Percentiles rank a stretch among this genome's conserved stretches.
Conservation (phyloP, 768 basidiomycete genomes). For the Asterophora parasitica region DNA sequence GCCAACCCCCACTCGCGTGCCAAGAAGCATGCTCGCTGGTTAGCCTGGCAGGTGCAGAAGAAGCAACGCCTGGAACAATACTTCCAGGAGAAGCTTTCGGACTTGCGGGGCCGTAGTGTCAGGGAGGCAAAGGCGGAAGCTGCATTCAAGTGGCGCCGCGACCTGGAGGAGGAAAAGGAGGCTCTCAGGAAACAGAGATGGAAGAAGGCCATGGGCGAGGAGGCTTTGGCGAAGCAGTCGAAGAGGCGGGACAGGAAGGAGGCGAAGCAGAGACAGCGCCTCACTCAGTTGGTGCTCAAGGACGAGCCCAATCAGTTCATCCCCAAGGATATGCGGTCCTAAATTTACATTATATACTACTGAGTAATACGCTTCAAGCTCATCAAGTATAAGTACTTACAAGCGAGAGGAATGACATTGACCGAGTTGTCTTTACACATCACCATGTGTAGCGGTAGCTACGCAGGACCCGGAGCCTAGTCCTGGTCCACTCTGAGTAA, state of each 20-base stretch:
- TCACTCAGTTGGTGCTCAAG: conserved; percentile 48
- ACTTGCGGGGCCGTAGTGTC: conserved; percentile 55
- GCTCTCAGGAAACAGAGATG: conserved; percentile 58
- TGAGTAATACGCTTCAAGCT: no score
- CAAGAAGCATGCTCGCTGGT: conserved; percentile 77
- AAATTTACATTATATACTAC: conserved; percentile 1
- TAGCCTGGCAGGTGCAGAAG: conserved; percentile 45
- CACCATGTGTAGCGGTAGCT: no score
- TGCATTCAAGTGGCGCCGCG: conserved; percentile 65
- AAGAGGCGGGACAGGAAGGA: conserved; percentile 51
- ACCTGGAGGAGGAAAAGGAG: conserved; percentile 51
- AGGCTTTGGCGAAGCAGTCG: conserved; percentile 50
- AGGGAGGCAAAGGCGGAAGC: conserved; percentile 71
- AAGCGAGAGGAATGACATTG: no score
- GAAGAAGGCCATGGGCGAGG: conserved; percentile 44
- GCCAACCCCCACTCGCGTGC: conserved; percentile 80
- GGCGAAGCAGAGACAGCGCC: conserved; percentile 48
- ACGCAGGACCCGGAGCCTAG: no score
- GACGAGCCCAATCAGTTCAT: conserved; percentile 59
- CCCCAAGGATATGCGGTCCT: conserved; percentile 28
- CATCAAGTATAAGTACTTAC: no score
- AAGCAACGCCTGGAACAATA: conserved; percentile 49
- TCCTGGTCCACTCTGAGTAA: no score
- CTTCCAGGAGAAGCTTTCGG: conserved; percentile 46
- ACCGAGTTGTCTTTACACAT: no score